Percentiles rank a stretch among this genome's conserved stretches.
Evolutionary conservation across 176 grass and related monocot genomes (phyloP).

Genomic region (Pontederia paniculata): DNA sequence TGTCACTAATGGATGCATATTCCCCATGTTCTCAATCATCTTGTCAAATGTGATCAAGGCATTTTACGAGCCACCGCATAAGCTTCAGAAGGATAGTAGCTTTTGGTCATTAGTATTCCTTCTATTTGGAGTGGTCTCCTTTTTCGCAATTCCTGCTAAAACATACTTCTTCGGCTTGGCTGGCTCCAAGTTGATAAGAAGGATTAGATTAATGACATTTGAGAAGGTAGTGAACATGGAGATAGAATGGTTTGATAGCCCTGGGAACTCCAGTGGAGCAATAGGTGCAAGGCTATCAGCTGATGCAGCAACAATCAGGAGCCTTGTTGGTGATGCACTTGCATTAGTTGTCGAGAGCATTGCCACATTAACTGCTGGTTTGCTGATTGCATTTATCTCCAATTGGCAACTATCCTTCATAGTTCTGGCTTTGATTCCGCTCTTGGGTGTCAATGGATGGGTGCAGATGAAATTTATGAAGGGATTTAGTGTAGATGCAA

Average conservation of each 20-base stretch:
- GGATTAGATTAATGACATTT: conserved; percentile 90
- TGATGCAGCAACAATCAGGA: conserved; percentile 73
- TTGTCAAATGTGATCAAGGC: conserved; percentile 76
- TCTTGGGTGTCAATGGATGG: conserved; percentile 80
- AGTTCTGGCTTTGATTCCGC: conserved; percentile 72
- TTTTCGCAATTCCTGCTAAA: conserved; percentile 51
- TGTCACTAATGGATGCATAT: conserved; percentile 49
- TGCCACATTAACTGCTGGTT: conserved; percentile 60
- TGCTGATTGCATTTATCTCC: conserved; percentile 74
- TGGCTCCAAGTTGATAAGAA: conserved; percentile 67
- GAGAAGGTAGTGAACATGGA: conserved; percentile 89
- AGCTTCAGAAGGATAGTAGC: conserved; percentile 55
- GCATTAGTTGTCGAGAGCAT: conserved; percentile 67
- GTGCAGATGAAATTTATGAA: conserved; percentile 82
- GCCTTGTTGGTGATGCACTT: conserved; percentile 77
- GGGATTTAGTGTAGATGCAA: conserved; percentile 84
- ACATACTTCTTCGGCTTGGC: conserved; percentile 83
- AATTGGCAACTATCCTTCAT: conserved; percentile 84
- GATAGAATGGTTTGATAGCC: conserved; percentile 76
- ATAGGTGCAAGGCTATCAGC: conserved; percentile 71
- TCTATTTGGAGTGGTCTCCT: conserved; percentile 64
- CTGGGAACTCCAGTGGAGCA: conserved; percentile 75
- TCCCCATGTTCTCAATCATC: conserved; percentile 64
- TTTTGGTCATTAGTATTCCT: conserved; percentile 91
- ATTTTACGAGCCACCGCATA: conserved; percentile 66